phyloP scores from a whole-genome alignment of 2,329 filamentous ascomycete genomes.

The Coniochaeta hoffmannii region DNA sequence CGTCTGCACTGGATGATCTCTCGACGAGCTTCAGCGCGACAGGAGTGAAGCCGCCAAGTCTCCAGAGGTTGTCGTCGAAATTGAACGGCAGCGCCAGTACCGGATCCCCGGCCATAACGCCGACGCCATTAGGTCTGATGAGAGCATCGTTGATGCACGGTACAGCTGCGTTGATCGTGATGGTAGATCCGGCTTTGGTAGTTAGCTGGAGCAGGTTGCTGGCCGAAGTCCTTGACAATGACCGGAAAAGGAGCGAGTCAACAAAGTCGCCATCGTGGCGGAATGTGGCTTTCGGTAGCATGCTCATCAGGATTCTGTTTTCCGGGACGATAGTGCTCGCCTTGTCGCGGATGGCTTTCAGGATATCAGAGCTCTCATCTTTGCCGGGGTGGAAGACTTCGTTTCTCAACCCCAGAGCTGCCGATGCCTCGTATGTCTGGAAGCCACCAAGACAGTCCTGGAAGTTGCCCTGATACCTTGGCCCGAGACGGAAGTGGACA shows the following conservation, averaged over 20 bases:
- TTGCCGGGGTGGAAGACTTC: slow-evolving; percentile 85
- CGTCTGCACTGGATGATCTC: slow-evolving; percentile 60
- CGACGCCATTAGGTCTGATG: slow-evolving; percentile 72
- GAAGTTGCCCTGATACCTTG: slow-evolving; percentile 90
- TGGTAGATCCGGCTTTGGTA: slow-evolving; percentile 64
- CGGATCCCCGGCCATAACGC: slow-evolving; percentile 74
- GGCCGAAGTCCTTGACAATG: slow-evolving; percentile 65
- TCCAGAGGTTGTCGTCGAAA: slow-evolving; percentile 88
- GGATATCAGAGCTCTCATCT: slow-evolving; percentile 85
- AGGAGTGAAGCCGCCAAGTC: slow-evolving; percentile 82
- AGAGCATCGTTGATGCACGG: slow-evolving; percentile 85
- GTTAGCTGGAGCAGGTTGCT: slow-evolving; percentile 62
- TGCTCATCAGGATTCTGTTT: slow-evolving; percentile 71
- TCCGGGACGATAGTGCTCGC: slow-evolving; percentile 78
- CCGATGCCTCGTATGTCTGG: slow-evolving; percentile 91
- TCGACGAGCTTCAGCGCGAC: slow-evolving; percentile 81
- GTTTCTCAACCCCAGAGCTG: slow-evolving; percentile 82
- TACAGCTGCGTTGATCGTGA: slow-evolving; percentile 83
- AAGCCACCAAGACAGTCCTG: slow-evolving; percentile 95
- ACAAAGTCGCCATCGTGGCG: slow-evolving; percentile 73
- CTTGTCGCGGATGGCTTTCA: slow-evolving; percentile 78
- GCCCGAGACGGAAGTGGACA: slow-evolving; percentile 83
- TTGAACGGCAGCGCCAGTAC: slow-evolving; percentile 75
- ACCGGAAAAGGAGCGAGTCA: slow-evolving; percentile 68
- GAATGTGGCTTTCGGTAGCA: slow-evolving; percentile 73